Evolutionary conservation across 371 early-diverging fungal species (phyloP), one percentile per base, ranked within the genome.

Genomic region (Catenaria anguillulae): DNA sequence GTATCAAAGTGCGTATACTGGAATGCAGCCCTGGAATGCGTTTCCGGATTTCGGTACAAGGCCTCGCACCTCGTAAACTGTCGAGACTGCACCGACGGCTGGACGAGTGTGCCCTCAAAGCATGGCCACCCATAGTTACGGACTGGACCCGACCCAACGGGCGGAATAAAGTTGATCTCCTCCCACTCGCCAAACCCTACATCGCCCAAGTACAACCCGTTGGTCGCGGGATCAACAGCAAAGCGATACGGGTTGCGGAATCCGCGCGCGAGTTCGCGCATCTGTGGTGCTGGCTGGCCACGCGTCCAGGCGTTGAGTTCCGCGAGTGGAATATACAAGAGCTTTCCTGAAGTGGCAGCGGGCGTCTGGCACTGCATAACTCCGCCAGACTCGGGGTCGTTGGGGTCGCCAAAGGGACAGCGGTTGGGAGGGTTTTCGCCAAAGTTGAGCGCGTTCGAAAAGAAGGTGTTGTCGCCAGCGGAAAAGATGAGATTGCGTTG

Each of bases 241-340:
- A 54, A 33, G 10, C 54, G 54, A 17, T 54, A 54, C 33, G 54
- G 54, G 54, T 54, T 54, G 33, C 54, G 54, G 26, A 54, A 54
- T 12, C 54, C 54, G 37, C 37, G 37, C 37, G 37, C 37, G 37
- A 37, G 37, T 4, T 8, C 37, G 8, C 13, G 37, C 37, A 37
- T 4, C 37, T 37, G 4, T 13, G 37, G 37, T 4, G 37, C 13
- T 13, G 37, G 37, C 37, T 8, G 4, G 37, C 37, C 37, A 13
- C 8, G 37, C 37, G 4, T 37, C 8, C 4, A 37, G 37, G 37
- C 37, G 37, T 37, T 13, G 37, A 37, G 37, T 13, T 4, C 13
- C 37, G 37, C 37, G 37, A 37, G 8, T 4, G 37, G 37, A 4
- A 13, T 13, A 13, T 37, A 37, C 37, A 37, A 13, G 37, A 37